Evolutionary conservation across 2,329 filamentous ascomycete species (phyloP).

Genomic region (Cryoendolithus antarcticus): DNA sequence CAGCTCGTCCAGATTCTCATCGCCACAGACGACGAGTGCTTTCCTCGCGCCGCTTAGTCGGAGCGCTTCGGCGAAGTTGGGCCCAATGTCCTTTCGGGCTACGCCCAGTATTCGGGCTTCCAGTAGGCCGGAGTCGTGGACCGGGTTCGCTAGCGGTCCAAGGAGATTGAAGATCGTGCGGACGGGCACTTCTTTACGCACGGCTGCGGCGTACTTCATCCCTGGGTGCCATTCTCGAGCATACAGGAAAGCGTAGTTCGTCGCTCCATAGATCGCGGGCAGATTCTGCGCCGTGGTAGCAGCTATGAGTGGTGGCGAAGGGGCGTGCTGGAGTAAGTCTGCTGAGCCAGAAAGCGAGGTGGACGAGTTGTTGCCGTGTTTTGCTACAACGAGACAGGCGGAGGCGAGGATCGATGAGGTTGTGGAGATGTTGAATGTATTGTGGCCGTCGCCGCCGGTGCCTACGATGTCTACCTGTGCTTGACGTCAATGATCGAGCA

Average conservation of each 20-base stretch:
- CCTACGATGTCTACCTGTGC: slow-evolving; percentile 80
- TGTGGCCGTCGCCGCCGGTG: slow-evolving; percentile 89
- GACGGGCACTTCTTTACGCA: slow-evolving; percentile 81
- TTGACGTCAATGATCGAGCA: background rate
- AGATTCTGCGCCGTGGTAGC: slow-evolving; percentile 64
- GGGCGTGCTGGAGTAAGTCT: slow-evolving; percentile 73
- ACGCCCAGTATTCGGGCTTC: slow-evolving; percentile 93
- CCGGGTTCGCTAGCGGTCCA: slow-evolving; percentile 81
- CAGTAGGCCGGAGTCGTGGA: slow-evolving; percentile 57
- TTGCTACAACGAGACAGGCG: slow-evolving; percentile 71
- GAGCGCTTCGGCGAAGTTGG: slow-evolving; percentile 78
- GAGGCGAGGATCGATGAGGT: slow-evolving; percentile 88
- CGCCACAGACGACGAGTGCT: slow-evolving; percentile 81
- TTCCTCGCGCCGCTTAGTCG: slow-evolving; percentile 64
- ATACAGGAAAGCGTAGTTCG: slow-evolving; percentile 92
- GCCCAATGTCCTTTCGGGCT: slow-evolving; percentile 72
- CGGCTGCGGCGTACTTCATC: slow-evolving; percentile 76
- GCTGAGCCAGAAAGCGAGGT: slow-evolving; percentile 94
- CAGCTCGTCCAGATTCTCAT: slow-evolving; percentile 90
- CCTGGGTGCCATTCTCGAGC: slow-evolving; percentile 93
- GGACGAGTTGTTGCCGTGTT: slow-evolving; percentile 91
- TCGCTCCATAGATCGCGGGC: slow-evolving; percentile 57
- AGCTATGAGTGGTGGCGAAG: slow-evolving; percentile 59
- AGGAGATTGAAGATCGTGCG: slow-evolving; percentile 96
- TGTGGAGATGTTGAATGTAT: slow-evolving; percentile 97